Conservation (phyloP, 2,329 filamentous ascomycete species). For the Monosporascus sp. region DNA sequence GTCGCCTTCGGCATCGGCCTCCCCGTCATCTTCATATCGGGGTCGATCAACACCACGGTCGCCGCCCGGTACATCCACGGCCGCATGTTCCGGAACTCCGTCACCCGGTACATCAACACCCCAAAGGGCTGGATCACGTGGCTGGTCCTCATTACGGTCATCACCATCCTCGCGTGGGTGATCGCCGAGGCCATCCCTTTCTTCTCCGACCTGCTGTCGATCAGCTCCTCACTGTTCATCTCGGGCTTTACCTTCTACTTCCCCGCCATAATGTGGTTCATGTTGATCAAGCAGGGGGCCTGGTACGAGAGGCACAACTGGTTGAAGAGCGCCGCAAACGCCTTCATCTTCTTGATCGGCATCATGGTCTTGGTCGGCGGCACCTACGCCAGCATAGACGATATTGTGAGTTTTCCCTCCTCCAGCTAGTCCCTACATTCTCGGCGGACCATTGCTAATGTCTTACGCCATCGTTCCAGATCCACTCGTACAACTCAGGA, state of each 20-base stretch:
- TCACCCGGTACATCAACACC: constrained; percentile 29
- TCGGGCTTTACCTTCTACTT: constrained; percentile 39
- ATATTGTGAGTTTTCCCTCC: constrained; percentile 25
- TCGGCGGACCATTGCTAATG: not conserved
- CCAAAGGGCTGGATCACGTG: constrained; percentile 38
- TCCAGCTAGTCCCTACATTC: not conserved
- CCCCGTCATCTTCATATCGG: constrained; percentile 60
- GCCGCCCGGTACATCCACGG: constrained; percentile 34
- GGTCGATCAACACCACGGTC: constrained; percentile 58
- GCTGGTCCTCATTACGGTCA: constrained; percentile 49
- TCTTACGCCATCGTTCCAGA: not conserved
- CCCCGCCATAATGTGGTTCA: constrained; percentile 30
- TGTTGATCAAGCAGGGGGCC: constrained; percentile 24
- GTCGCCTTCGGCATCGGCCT: constrained; percentile 58
- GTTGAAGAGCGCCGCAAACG: constrained; percentile 16
- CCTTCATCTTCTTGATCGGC: constrained; percentile 23
- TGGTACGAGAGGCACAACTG: constrained; percentile 24
- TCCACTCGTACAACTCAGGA: not conserved
- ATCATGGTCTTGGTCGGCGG: constrained; percentile 26
- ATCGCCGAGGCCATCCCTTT: constrained; percentile 70
- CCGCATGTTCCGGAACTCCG: constrained; percentile 24
- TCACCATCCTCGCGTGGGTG: constrained; percentile 63
- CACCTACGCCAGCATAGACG: constrained; percentile 26
- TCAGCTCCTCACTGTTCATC: constrained; percentile 46
- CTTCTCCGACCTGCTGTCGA: constrained; percentile 62